Evolutionary conservation across 768 basidiomycete genomes (phyloP).

Genomic region (Rhodotorula paludigena): DNA sequence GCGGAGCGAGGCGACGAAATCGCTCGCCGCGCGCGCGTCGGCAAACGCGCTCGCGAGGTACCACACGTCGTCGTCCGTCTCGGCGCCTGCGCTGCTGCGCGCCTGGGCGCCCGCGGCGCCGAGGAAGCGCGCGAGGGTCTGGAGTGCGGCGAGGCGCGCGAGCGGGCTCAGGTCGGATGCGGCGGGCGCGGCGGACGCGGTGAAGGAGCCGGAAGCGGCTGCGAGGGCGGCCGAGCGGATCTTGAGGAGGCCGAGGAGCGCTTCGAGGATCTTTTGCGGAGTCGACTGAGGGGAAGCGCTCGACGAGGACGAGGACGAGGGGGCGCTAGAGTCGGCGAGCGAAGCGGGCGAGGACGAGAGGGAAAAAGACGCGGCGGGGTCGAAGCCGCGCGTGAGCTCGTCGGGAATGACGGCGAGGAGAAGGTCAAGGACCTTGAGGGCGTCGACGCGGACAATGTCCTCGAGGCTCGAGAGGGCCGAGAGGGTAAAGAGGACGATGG

Average conservation of each 20-base stretch:
- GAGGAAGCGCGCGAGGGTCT: slow-evolving; percentile 67
- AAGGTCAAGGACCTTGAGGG: slow-evolving; percentile 70
- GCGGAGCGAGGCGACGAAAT: slow-evolving; percentile 21
- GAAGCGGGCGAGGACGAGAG: too few relatives aligned
- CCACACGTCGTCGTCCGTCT: slow-evolving; percentile 54
- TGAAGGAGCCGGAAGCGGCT: neutral
- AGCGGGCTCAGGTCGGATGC: slow-evolving; percentile 43
- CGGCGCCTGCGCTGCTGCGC: slow-evolving; percentile 34
- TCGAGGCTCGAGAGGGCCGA: slow-evolving; percentile 93
- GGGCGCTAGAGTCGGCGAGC: neutral
- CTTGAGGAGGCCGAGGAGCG: slow-evolving; percentile 72
- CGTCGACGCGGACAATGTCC: slow-evolving; percentile 87
- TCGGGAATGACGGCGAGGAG: slow-evolving; percentile 67
- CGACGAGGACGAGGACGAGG: neutral
- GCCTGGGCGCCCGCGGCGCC: slow-evolving; percentile 40
- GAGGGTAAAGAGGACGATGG: slow-evolving; percentile 75
- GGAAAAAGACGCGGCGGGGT: slow-evolving; percentile 9
- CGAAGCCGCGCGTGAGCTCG: slow-evolving; percentile 65
- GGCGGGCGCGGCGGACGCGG: neutral
- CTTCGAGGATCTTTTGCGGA: slow-evolving; percentile 56
- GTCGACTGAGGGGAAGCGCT: neutral
- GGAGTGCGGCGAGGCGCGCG: slow-evolving; percentile 74
- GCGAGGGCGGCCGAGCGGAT: neutral
- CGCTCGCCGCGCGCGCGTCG: slow-evolving; percentile 53
- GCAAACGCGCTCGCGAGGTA: slow-evolving; percentile 62